These are phyloP conservation scores for Aspergillus fijiensis DNA, from an alignment of 2,329 filamentous ascomycete species.

Conservation along the genomic window DNA sequence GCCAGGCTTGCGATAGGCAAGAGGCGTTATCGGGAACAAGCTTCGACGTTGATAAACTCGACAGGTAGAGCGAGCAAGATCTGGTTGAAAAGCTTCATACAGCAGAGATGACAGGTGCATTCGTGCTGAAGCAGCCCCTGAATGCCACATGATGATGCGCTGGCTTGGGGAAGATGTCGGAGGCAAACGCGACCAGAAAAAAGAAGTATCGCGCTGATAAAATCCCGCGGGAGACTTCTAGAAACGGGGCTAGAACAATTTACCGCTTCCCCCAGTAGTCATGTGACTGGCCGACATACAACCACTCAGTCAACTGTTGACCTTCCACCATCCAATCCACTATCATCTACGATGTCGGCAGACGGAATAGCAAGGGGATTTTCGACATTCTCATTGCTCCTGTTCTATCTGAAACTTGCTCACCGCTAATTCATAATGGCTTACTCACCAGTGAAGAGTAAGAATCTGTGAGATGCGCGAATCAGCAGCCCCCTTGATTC, in stretches of 20 bases:
- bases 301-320: background rate
- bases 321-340: background rate
- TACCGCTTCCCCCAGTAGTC: background rate
- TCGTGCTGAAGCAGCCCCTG: background rate
- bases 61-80: conserved; percentile 19
- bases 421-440: background rate
- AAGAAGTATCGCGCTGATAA: background rate
- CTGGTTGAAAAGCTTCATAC: conserved; percentile 25
- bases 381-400: background rate
- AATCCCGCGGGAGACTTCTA: background rate
- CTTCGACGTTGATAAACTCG: conserved; percentile 8
- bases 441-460: background rate
- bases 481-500: background rate
- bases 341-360: background rate
- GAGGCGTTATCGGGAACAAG: background rate
- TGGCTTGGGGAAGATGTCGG: background rate
- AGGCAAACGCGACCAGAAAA: background rate
- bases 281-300: background rate
- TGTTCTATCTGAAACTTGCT: background rate
- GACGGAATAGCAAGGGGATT: background rate
- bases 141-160: background rate
- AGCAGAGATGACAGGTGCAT: conserved; percentile 25
- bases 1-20: conserved; percentile 5
- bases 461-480: background rate
- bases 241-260: background rate